These are phyloP conservation scores for Primulina eburnea DNA, from an alignment of 257 asterid species.

Conservation along the genomic window DNA sequence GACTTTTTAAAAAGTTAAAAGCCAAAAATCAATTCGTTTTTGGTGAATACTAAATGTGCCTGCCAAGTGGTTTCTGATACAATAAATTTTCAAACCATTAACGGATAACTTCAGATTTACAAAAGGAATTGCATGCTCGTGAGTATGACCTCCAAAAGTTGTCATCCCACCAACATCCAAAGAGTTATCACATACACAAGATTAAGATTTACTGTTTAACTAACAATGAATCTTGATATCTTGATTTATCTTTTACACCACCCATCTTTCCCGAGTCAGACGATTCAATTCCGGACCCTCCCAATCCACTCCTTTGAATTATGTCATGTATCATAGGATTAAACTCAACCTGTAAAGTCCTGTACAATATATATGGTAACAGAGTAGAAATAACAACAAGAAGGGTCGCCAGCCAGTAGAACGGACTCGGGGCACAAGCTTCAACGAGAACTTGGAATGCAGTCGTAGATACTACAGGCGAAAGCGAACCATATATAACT, in stretches of 20 bases:
- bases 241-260: conserved; percentile 25
- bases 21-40: no score
- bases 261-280: conserved; percentile 9
- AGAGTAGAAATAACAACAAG: conserved; percentile 56
- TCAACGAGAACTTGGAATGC: conserved; percentile 70
- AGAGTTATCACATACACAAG: background rate
- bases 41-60: no score
- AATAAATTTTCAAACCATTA: background rate
- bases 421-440: conserved; percentile 79
- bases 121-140: background rate
- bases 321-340: conserved; percentile 74
- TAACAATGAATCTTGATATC: conserved; percentile 30
- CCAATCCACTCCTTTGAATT: conserved; percentile 42
- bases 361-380: conserved; percentile 59
- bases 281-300: conserved; percentile 29
- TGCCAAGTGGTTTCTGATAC: background rate
- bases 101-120: background rate
- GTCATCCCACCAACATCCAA: background rate
- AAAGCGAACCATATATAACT: conserved; percentile 55
- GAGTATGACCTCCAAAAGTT: background rate
- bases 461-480: conserved; percentile 59
- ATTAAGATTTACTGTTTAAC: conserved; percentile 30
- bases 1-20: no score
- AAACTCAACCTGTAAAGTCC: conserved; percentile 66
- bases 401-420: conserved; percentile 66